Base-by-base conservation (phyloP, 768 basidiomycete genomes). In the Termitomyces sp. region DNA sequence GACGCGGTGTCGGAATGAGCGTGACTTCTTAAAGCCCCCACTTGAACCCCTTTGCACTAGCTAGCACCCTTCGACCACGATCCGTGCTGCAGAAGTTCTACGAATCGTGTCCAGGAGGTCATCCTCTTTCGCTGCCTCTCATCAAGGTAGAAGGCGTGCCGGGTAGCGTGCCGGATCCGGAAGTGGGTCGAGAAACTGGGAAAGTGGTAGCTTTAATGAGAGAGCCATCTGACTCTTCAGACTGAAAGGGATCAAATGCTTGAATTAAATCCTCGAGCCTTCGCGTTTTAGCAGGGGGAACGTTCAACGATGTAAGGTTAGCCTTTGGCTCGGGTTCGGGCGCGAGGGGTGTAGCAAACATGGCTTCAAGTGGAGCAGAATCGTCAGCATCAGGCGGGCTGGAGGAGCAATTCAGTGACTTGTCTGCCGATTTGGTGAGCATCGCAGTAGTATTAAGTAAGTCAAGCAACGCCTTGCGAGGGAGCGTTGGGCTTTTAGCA, bases 181-280 rank as follows among this genome's bases (percentile, higher is more conserved):
- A 40, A 28, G 51, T 26, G 18, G 16, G 18, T 28, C n/a, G 18
- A 20, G 36, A 28, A 38, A 35, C 36, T 18, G 26, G 51, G 24
- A 36, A 26, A 28, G 36, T 40, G 5, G 38, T 28, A 13, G 24
- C 26, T 26, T 18, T 11, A 18, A 26, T 26, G 9, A 36, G 11
- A n/a, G 35, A 18, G 5, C 24, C 22, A 28, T 28, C 51, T n/a
- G 14, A 40, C n/a, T 54, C 32, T 33, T 33, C 53, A 10, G 32
- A 7, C 13, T 24, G 28, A 16, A 54, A 58, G 8, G 57, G 57
- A 54, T 58, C 52, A 11, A 58, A 58, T 24, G 38, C 36, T 46
- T 47, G 11, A 1, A 54, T 10, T 7, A 45, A 11, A 16, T 54
- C 16, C 30, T 45, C 32, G 5, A 35, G 13, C 30, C 32, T 52